phyloP scores from a whole-genome alignment of 805 yeast genomes.

The Yarrowia deformans region DNA sequence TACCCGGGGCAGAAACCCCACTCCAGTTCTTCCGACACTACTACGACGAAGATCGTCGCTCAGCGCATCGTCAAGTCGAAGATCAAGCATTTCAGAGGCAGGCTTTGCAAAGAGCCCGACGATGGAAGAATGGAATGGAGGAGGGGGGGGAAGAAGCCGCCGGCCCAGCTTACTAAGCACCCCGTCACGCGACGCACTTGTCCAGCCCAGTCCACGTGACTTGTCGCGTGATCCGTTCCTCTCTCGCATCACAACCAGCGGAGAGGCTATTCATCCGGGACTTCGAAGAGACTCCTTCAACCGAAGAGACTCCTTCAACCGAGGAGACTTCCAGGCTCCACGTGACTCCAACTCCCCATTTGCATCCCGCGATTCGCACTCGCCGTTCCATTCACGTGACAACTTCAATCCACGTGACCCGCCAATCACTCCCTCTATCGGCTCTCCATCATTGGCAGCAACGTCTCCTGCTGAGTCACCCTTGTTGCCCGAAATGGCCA shows the following conservation, averaged over 20 bases:
- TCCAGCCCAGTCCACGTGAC: constrained; percentile 11
- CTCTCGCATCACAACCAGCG: not conserved
- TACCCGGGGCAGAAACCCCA: constrained; percentile 23
- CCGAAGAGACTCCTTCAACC: not conserved
- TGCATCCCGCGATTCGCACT: constrained; percentile 20
- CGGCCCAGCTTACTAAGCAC: constrained; percentile 7
- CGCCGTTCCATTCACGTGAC: constrained; percentile 10
- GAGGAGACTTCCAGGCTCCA: not conserved
- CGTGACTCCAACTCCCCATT: constrained; percentile 8
- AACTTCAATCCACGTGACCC: constrained; percentile 14
- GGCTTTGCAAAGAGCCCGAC: constrained; percentile 17
- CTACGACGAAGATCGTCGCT: constrained; percentile 8
- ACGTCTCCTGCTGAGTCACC: constrained; percentile 25
- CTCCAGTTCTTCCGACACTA: constrained; percentile 2
- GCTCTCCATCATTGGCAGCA: constrained; percentile 20
- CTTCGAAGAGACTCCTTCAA: not conserved
- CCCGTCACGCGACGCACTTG: constrained; percentile 5
- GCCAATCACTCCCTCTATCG: constrained; percentile 17
- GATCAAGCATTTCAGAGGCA: constrained; percentile 12
- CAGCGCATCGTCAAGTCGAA: constrained; percentile 8
- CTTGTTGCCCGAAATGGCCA: constrained; percentile 13
- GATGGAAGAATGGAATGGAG: constrained; percentile 26
- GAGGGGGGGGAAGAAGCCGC: not conserved
- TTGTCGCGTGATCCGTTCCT: constrained; percentile 26
- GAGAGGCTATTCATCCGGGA: not conserved